Evolutionary conservation across 768 basidiomycete genomes (phyloP).

Genomic region (Rhodotorula paludigena): DNA sequence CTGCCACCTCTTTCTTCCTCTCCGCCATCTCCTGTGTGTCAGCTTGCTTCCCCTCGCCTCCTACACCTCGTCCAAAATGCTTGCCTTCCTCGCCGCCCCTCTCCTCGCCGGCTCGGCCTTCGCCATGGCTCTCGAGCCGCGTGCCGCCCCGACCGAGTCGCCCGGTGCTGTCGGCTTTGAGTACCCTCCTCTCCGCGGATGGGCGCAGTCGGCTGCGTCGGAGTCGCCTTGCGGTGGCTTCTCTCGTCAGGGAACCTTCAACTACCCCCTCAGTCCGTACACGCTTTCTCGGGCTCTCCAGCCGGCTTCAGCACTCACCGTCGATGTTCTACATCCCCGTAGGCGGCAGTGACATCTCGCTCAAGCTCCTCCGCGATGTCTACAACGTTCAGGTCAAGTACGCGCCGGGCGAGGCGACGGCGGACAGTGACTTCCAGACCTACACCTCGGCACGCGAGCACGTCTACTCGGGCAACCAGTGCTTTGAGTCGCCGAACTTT

Average conservation of each 20-base stretch:
- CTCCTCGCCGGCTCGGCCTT: neutral
- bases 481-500: constrained; percentile 41
- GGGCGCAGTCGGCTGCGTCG: neutral
- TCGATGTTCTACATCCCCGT: no score
- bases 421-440: constrained; percentile 32
- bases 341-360: constrained; percentile 38
- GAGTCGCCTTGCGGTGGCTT: neutral
- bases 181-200: neutral
- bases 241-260: neutral
- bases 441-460: constrained; percentile 32
- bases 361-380: constrained; percentile 30
- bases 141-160: neutral
- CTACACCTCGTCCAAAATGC: neutral
- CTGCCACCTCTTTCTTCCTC: neutral
- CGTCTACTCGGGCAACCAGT: constrained; percentile 37
- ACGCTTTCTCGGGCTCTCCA: no score
- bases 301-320: no score
- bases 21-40: neutral
- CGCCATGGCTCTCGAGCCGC: neutral
- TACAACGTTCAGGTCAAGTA: constrained; percentile 34
- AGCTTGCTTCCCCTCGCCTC: neutral
- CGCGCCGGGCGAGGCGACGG: neutral
- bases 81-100: neutral
- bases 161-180: constrained; percentile 3
- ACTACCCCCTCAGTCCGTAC: neutral